Conservation (phyloP, 108 stramenopile genomes). For the Bacterosira constricta region DNA sequence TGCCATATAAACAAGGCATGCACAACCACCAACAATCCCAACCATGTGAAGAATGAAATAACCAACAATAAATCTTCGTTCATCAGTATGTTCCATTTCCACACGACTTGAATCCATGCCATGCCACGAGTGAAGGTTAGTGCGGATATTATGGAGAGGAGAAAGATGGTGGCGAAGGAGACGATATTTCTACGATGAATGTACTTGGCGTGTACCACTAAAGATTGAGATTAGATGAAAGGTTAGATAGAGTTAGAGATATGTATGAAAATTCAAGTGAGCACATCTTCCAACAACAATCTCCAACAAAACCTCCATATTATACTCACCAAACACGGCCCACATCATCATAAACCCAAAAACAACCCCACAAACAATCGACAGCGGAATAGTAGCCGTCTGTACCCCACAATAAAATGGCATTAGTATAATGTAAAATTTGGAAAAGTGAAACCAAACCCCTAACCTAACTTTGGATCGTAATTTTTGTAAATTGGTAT, state of each 20-base stretch:
- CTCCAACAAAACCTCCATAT: background rate
- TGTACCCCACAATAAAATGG: constrained; percentile 47
- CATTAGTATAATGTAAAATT: constrained; percentile 44
- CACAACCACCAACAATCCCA: constrained; percentile 25
- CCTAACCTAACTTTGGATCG: constrained; percentile 19
- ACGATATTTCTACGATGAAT: constrained; percentile 34
- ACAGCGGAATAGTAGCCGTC: constrained; percentile 10
- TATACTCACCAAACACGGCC: constrained; percentile 30
- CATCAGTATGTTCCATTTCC: constrained; percentile 17
- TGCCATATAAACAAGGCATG: constrained; percentile 38
- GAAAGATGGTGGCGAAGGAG: constrained; percentile 29
- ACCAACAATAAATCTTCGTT: constrained; percentile 33
- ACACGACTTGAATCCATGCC: constrained; percentile 47
- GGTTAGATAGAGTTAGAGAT: background rate
- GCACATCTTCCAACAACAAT: background rate
- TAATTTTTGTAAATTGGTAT: constrained; percentile 2
- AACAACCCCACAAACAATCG: constrained; percentile 11
- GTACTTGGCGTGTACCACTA: constrained; percentile 39
- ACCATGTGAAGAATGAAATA: constrained; percentile 37
- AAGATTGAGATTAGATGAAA: background rate
- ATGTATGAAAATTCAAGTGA: no score
- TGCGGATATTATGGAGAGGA: constrained; percentile 22
- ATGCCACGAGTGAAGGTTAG: constrained; percentile 41
- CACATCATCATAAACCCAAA: constrained; percentile 45
- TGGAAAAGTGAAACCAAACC: constrained; percentile 43